Conservation (phyloP, 805 yeast species). For the Candida anglica region DNA sequence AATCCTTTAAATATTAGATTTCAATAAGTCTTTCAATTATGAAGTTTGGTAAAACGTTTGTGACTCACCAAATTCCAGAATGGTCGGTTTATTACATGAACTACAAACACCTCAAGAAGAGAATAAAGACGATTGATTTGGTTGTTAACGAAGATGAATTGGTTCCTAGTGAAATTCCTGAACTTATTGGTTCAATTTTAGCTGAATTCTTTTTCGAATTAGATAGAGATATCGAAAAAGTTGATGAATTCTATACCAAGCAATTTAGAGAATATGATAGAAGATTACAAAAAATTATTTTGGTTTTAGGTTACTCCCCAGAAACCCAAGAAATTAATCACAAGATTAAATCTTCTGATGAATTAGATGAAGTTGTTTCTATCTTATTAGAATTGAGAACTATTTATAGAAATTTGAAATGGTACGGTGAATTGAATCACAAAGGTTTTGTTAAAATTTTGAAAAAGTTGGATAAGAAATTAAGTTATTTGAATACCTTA, state of each 20-base stretch:
- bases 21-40: constrained; percentile 24
- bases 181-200: constrained; percentile 40
- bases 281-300: constrained; percentile 48
- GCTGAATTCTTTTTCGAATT: constrained; percentile 72
- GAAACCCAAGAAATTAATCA: constrained; percentile 17
- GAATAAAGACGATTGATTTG: constrained; percentile 60
- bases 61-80: constrained; percentile 88
- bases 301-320: constrained; percentile 29
- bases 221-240: constrained; percentile 78
- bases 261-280: constrained; percentile 73
- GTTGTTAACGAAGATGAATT: constrained; percentile 33
- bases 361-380: constrained; percentile 36
- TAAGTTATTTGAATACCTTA: constrained; percentile 19
- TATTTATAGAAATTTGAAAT: constrained; percentile 76
- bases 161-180: constrained; percentile 19
- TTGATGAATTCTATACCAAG: constrained; percentile 71
- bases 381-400: constrained; percentile 74
- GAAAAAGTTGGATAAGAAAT: constrained; percentile 85
- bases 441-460: constrained; percentile 86
- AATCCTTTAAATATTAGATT: no score
- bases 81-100: constrained; percentile 83
- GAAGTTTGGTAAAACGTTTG: constrained; percentile 80
- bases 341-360: constrained; percentile 35
- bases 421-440: constrained; percentile 91
- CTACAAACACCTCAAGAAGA: constrained; percentile 79